These are phyloP conservation scores for Tritrichomonas foetus DNA, from an alignment of 208 protist species.

Conservation along the genomic window DNA sequence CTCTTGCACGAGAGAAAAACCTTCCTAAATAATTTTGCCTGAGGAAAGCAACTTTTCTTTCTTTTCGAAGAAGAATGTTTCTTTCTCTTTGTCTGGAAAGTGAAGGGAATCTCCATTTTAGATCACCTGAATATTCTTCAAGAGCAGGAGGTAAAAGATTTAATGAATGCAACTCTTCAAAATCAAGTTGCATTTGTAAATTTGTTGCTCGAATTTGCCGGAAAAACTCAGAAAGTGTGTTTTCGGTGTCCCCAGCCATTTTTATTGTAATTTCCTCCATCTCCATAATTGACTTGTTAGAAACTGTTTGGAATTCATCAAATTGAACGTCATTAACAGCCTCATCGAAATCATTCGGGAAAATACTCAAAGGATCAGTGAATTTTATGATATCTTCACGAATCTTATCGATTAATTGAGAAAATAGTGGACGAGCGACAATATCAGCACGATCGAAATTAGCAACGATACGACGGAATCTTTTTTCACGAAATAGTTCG, in stretches of 20 bases:
- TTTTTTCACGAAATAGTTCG: not conserved
- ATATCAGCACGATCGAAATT: not conserved
- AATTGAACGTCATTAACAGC: not conserved
- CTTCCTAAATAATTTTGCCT: not conserved
- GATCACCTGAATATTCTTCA: not conserved
- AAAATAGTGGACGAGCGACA: not conserved
- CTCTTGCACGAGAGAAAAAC: not conserved
- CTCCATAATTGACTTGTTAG: not conserved
- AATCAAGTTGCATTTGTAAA: not conserved
- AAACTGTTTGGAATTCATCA: not conserved
- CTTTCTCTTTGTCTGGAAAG: not conserved
- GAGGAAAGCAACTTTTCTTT: not conserved
- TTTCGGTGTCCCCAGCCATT: not conserved
- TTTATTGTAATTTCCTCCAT: not conserved
- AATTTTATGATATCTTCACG: not conserved
- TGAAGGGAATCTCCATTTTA: not conserved
- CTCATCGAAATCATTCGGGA: not conserved
- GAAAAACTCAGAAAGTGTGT: not conserved
- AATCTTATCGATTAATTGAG: not conserved
- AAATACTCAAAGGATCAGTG: not conserved
- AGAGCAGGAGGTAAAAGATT: not conserved
- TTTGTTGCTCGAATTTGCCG: not conserved
- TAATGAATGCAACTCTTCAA: not conserved
- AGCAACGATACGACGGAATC: not conserved
- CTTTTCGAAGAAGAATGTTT: not conserved